Evolutionary conservation across 805 yeast species (phyloP), one percentile per base, ranked within the genome.

Genomic region (Ogataea minuta): DNA sequence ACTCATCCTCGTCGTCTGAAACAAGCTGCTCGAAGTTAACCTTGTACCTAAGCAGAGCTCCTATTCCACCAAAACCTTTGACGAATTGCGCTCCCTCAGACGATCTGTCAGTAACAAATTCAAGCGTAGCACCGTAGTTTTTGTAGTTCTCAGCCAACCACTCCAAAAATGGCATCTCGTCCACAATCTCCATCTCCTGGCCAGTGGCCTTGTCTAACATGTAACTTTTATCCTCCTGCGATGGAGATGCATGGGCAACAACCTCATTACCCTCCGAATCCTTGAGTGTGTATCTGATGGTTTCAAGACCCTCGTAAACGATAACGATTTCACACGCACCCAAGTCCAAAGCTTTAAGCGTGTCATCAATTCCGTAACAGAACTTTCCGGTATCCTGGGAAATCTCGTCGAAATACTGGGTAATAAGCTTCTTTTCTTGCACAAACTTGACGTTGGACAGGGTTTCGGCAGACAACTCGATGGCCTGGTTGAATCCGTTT

Each of bases 41-140:
- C 68, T 89, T 89, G 70, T 93, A 93, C 71, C 99, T 88, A 64
- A 93, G 72, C 55, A 93, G 64, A 43, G 96, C 97, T 65, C 99
- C 99, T 52, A 93, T 78, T 70, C 99, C 99, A 84, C 99, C 99
- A 61, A 93, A 93, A 44, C 99, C 99, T 56, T 81, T 83, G 44
- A 84, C 95, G 67, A 93, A 93, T 72, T 93, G 99, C 31, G 98
- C 95, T 74, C 99, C 99, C 69, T 93, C 99, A 30, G 95, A 83
- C 15, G 96, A 85, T 69, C 88, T 81, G 71, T 93, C 98, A 35
- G 97, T 86, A 53, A 93, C 96, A 56, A 93, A 93, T 71, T 93
- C 99, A 56, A 93, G 76, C 45, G 84, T 79, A 37, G 99, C 96
- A 77, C 99, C 99, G 57, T 77, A 93, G 57, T 77, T 84, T 63